A percentile compares a stretch with the other conserved stretches of the same genome.
Evolutionary conservation across 257 asterid genomes (phyloP).

Genomic region (Craterostigma plantagineum): DNA sequence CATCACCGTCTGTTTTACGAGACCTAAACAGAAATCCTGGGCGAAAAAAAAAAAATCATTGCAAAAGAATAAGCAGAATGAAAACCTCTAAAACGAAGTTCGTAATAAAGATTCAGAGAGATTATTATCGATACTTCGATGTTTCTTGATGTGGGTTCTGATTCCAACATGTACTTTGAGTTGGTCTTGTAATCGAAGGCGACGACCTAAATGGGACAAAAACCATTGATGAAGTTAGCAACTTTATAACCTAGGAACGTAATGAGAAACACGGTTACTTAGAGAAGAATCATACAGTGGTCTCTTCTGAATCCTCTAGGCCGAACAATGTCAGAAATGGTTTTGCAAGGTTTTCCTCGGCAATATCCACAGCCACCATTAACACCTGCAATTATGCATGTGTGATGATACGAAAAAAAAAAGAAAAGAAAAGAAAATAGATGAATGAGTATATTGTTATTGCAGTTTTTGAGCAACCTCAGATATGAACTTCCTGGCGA

Average conservation of each 20-base stretch:
- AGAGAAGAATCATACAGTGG: slow-evolving; percentile 43
- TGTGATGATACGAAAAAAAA: too few relatives aligned
- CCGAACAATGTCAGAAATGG: slow-evolving; percentile 86
- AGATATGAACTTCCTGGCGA: slow-evolving; percentile 64
- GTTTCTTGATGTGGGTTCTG: slow-evolving; percentile 36
- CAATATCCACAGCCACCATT: slow-evolving; percentile 53
- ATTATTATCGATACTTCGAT: slow-evolving; percentile 37
- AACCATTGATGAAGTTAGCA: slow-evolving; percentile 1
- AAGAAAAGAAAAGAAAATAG: background rate
- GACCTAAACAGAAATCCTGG: slow-evolving; percentile 61
- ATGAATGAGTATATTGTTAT: background rate
- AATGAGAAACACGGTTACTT: slow-evolving; percentile 4
- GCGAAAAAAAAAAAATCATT: too few relatives aligned
- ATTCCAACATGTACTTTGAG: slow-evolving; percentile 52
- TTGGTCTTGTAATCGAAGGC: slow-evolving; percentile 58
- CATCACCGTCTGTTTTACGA: slow-evolving; percentile 29
- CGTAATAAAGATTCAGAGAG: slow-evolving; percentile 8
- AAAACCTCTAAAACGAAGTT: too few relatives aligned
- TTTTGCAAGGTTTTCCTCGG: slow-evolving; percentile 77
- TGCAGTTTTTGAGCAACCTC: slow-evolving; percentile 31
- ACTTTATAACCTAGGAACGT: slow-evolving; percentile 8
- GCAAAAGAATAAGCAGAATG: slow-evolving; percentile 1
- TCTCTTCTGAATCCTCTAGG: slow-evolving; percentile 54
- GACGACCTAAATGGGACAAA: slow-evolving; percentile 22
- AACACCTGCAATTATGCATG: slow-evolving; percentile 71